Evolutionary conservation across 257 asterid species (phyloP).

Genomic region (Solanum ahanhuiri): DNA sequence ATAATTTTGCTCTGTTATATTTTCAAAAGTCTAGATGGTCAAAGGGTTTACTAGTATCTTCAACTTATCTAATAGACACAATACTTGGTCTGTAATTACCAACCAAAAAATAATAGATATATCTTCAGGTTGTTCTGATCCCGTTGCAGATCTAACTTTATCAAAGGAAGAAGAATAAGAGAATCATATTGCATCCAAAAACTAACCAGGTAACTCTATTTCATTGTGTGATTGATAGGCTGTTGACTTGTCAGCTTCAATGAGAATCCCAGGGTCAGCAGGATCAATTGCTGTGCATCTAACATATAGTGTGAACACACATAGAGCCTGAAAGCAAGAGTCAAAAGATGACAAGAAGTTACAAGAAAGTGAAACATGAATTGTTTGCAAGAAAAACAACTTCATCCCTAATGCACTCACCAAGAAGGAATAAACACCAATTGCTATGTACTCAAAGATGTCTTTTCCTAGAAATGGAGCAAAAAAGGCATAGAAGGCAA

Average conservation of each 20-base stretch:
- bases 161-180: not conserved
- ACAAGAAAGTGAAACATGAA: constrained; percentile 3
- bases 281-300: constrained; percentile 96
- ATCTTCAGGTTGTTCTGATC: not conserved
- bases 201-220: constrained; percentile 61
- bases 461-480: constrained; percentile 96
- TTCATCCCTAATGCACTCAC: constrained; percentile 33
- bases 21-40: not conserved
- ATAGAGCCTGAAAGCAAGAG: constrained; percentile 52
- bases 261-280: constrained; percentile 89
- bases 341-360: constrained; percentile 2
- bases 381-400: not conserved
- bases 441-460: constrained; percentile 71
- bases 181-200: not conserved
- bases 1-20: not conserved
- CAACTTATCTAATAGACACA: not conserved
- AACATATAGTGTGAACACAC: constrained; percentile 67
- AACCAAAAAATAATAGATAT: not conserved
- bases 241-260: constrained; percentile 55
- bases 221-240: constrained; percentile 47
- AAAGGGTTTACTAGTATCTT: constrained; percentile 1
- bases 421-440: constrained; percentile 81
- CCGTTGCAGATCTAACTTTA: not conserved
- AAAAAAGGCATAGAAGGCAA: constrained; percentile 92
- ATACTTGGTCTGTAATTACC: not conserved